Conservation (phyloP, 108 stramenopile species). For the Mediolabrus comicus region DNA sequence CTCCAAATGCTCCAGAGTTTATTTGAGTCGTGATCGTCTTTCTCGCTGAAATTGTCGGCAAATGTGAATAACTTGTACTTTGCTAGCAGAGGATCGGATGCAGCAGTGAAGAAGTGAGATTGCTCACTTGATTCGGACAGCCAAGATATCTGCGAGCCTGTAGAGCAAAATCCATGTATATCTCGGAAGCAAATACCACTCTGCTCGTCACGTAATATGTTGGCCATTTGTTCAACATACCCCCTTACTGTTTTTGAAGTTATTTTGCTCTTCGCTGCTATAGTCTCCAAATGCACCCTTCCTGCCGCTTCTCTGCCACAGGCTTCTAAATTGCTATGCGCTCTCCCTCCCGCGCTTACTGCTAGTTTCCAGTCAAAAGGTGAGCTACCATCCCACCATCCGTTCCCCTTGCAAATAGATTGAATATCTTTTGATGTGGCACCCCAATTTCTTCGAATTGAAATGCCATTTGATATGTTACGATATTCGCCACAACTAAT, state of each 20-base stretch:
- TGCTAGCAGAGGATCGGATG: slow-evolving; percentile 12
- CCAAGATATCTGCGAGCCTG: slow-evolving; percentile 23
- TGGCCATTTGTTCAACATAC: slow-evolving; percentile 15
- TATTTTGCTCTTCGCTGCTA: slow-evolving; percentile 2
- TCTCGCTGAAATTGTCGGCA: background rate
- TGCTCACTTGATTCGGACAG: background rate
- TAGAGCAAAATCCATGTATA: slow-evolving; percentile 12
- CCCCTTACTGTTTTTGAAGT: slow-evolving; percentile 3
- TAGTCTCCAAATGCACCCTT: background rate
- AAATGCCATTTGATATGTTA: slow-evolving; percentile 63
- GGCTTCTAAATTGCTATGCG: slow-evolving; percentile 5
- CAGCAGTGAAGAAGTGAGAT: slow-evolving; percentile 15
- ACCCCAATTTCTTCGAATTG: slow-evolving; percentile 50
- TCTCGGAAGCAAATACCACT: slow-evolving; percentile 21
- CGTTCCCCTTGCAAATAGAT: slow-evolving; percentile 29
- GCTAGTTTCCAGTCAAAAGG: slow-evolving; percentile 32
- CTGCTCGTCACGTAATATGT: slow-evolving; percentile 8
- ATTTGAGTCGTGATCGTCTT: slow-evolving; percentile 7
- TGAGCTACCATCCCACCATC: slow-evolving; percentile 32
- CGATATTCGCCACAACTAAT: slow-evolving; percentile 23
- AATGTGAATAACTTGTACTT: slow-evolving; percentile 16
- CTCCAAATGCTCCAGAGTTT: slow-evolving; percentile 15
- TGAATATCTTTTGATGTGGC: slow-evolving; percentile 36
- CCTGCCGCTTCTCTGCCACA: slow-evolving; percentile 20
- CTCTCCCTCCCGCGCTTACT: slow-evolving; percentile 3